phyloP scores from a whole-genome alignment of 352 stramenopile genomes.

The Pythium folliculosum region DNA sequence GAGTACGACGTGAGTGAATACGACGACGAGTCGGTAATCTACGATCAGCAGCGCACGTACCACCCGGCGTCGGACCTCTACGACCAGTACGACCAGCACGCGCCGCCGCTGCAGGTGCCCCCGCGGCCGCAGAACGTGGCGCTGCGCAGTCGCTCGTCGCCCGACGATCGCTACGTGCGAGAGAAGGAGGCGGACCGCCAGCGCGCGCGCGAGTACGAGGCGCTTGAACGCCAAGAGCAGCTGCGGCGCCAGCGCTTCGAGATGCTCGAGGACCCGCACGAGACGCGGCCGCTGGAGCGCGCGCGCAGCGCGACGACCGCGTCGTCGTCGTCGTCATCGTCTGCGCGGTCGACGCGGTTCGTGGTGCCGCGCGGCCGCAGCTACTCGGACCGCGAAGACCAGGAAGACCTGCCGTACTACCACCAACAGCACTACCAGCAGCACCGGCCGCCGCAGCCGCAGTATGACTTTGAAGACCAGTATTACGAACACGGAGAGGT shows the following conservation, averaged over 20 bases:
- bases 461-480: conserved; percentile 2
- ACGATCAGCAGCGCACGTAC: conserved; percentile 1
- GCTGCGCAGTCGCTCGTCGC: not conserved
- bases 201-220: conserved; percentile 12
- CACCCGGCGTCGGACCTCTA: not conserved
- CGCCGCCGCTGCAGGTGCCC: conserved; percentile 3
- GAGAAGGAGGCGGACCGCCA: conserved; percentile 9
- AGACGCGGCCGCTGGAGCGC: conserved; percentile 25
- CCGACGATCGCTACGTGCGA: not conserved
- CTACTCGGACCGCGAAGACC: conserved; percentile 2
- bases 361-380: conserved; percentile 10
- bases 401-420: not conserved
- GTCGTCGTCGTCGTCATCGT: conserved; percentile 7
- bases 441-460: not conserved
- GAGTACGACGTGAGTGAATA: conserved; percentile 23
- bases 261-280: conserved; percentile 8
- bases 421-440: conserved; percentile 1
- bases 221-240: conserved; percentile 12
- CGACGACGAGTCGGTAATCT: conserved; percentile 5
- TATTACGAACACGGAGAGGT: conserved; percentile 11
- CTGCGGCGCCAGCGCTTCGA: conserved; percentile 17
- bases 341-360: conserved; percentile 11
- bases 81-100: not conserved
- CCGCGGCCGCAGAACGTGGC: not conserved
- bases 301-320: conserved; percentile 7